phyloP scores from a whole-genome alignment of 805 yeast genomes.

The Metschnikowia koreensis region DNA sequence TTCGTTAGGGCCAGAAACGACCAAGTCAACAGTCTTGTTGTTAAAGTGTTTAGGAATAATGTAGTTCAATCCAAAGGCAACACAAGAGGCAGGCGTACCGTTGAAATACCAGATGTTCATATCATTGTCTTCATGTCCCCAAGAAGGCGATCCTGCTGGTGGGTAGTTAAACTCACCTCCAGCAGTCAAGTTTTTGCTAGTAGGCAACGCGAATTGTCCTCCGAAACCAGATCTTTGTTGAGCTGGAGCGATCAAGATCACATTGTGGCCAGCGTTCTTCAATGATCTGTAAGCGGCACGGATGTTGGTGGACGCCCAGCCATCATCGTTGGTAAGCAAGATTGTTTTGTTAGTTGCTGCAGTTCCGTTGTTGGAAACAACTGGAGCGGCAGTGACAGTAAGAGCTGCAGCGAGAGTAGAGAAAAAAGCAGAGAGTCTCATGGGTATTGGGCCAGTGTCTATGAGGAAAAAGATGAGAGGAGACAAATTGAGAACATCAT shows the following conservation, averaged over 20 bases:
- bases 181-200: constrained; percentile 34
- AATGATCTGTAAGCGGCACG: constrained; percentile 51
- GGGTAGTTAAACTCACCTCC: constrained; percentile 50
- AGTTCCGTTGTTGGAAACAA: constrained; percentile 18
- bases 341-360: constrained; percentile 36
- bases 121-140: constrained; percentile 51
- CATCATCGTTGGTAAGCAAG: constrained; percentile 55
- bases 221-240: constrained; percentile 22
- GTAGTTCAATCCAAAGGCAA: constrained; percentile 28
- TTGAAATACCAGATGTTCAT: constrained; percentile 29
- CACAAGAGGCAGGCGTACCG: constrained; percentile 28
- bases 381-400: constrained; percentile 25
- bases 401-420: constrained; percentile 15
- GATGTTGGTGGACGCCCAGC: constrained; percentile 56
- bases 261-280: constrained; percentile 21
- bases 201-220: constrained; percentile 49
- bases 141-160: constrained; percentile 49
- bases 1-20: constrained; percentile 30
- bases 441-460: background rate
- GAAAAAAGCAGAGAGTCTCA: constrained; percentile 15
- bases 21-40: constrained; percentile 25
- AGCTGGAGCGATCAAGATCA: constrained; percentile 22
- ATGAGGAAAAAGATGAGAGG: background rate
- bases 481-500: no score
- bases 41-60: constrained; percentile 21